These are phyloP conservation scores for Schizochytrium sp. DNA, from an alignment of 108 stramenopile species.

Conservation along the genomic window DNA sequence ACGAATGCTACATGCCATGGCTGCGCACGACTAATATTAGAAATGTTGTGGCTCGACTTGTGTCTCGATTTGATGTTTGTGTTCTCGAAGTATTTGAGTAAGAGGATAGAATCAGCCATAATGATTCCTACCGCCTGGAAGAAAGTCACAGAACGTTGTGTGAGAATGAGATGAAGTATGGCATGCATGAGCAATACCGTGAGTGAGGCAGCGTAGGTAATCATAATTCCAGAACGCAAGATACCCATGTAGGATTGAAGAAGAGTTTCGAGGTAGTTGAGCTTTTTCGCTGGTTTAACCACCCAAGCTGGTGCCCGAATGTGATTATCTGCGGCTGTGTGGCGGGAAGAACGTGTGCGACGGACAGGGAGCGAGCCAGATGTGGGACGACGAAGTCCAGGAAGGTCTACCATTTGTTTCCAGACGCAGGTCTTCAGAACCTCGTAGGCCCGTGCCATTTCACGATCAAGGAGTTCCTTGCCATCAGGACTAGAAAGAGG, in stretches of 20 bases:
- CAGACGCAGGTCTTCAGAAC: conserved; percentile 5
- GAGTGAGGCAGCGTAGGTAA: conserved; percentile 6
- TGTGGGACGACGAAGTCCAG: not conserved
- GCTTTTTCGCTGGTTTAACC: not conserved
- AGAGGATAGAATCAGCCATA: conserved; percentile 32
- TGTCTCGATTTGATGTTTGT: not conserved
- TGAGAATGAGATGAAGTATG: not conserved
- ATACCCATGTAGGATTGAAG: conserved; percentile 7
- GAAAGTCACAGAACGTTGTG: conserved; percentile 29
- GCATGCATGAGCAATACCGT: not conserved
- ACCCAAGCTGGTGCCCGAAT: not conserved
- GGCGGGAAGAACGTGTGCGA: not conserved
- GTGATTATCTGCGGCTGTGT: not conserved
- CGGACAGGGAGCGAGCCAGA: not conserved
- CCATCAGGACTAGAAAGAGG: conserved; percentile 16
- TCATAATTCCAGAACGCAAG: conserved; percentile 11
- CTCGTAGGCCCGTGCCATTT: not conserved
- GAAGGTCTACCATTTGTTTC: conserved; percentile 9
- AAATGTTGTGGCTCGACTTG: not conserved
- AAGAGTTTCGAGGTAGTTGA: conserved; percentile 33
- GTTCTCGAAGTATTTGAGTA: not conserved
- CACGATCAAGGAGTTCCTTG: not conserved
- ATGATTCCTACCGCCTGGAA: conserved; percentile 41
- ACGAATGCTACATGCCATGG: not conserved
- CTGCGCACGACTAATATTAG: not conserved